Evolutionary conservation across 2,329 filamentous ascomycete genomes (phyloP), one percentile per base, ranked within the genome.

Genomic region (Aureobasidium sp.): DNA sequence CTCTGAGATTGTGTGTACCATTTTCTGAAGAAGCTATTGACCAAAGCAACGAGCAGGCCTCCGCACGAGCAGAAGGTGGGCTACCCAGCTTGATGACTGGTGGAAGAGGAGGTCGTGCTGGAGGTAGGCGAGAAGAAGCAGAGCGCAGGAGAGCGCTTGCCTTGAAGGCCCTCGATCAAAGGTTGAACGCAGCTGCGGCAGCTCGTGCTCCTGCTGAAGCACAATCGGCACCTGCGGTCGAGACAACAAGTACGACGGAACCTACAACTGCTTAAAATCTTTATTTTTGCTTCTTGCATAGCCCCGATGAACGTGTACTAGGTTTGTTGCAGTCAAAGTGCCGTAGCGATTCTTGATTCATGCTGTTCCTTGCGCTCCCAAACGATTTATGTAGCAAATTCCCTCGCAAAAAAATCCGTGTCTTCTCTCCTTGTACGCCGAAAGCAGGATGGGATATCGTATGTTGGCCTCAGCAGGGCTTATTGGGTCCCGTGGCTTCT

Each of bases 71-170:
- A 2, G 84, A 87, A 66, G 82, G 81, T 5, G 84, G 83, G 9
- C 72, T 87, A 52, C 84, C 85, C 0, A 84, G 78, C 65, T 75
- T 86, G 51, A 80, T 85, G 73, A 82, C 80, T 68, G 73, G 73
- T 59, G 76, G 77, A 56, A 73, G 77, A 36, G 74, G 71, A 13
- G 76, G 73, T 15, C 73, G 76, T 13, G 74, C 74, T 24, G 74
- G 77, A 13, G 85, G 86, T 57, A 90, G 92, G 55, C 86, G 92
- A 63, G 93, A 94, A 55, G 94, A 97, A 75, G 93, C 93, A 0
- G 94, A 97, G 78, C 81, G 94, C 67, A 84, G 94, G 72, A 84
- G 94, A 67, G 92, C 92, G 0, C 78, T 99, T 67, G 94, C 94
- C 1, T 81, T 99, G 62, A 93, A 93, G 72, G 93, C 92, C 3